Evolutionary conservation across 2,329 filamentous ascomycete genomes (phyloP).

Genomic region (Tolypocladium album): DNA sequence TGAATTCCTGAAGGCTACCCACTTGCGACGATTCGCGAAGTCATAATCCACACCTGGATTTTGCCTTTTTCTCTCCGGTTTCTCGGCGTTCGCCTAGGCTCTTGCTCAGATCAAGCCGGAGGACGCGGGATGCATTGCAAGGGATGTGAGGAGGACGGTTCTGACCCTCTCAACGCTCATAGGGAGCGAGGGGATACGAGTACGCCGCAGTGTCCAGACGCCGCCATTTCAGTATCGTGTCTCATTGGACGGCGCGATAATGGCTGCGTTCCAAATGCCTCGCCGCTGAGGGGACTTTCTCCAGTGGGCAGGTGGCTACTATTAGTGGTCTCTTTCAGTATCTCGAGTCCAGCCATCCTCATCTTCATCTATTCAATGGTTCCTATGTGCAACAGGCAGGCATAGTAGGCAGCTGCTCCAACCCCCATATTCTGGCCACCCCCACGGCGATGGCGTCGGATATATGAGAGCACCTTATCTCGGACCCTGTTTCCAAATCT

Average conservation of each 20-base stretch:
- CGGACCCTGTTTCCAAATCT: neutral
- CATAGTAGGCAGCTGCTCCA: neutral
- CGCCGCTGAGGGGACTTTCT: neutral
- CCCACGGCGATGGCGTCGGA: neutral
- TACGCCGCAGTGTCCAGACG: neutral
- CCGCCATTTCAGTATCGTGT: neutral
- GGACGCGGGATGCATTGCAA: neutral
- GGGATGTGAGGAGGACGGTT: neutral
- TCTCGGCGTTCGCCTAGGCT: too few species aligned
- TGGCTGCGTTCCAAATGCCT: neutral
- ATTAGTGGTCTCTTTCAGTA: neutral
- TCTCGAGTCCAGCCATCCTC: neutral
- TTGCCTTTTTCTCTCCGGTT: too few species aligned
- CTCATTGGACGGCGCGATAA: neutral
- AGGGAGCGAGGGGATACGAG: neutral
- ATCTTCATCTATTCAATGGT: neutral
- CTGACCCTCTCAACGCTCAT: neutral
- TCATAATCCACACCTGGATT: too few species aligned
- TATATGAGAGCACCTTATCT: neutral
- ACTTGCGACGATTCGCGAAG: too few species aligned
- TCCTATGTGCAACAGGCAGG: neutral
- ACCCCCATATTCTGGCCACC: neutral
- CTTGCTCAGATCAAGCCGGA: neutral
- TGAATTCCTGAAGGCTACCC: too few species aligned
- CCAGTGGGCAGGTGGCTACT: neutral